These are phyloP conservation scores for Colletotrichum sublineola DNA, from an alignment of 2,329 filamentous ascomycete species.

Conservation along the genomic window DNA sequence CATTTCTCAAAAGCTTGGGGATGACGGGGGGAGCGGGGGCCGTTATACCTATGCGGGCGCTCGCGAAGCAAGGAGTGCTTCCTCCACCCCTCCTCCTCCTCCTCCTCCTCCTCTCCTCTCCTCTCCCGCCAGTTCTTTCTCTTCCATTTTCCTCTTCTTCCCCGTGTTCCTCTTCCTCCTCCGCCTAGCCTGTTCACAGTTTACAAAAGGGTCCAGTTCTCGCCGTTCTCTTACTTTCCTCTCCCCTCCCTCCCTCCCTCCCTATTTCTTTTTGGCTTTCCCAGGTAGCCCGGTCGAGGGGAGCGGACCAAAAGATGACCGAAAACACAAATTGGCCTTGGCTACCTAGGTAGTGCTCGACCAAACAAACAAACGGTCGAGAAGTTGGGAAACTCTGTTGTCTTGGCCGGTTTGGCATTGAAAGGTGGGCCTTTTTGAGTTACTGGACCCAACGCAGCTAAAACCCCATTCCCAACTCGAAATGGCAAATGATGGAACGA, in stretches of 20 bases:
- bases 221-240: constrained; percentile 1
- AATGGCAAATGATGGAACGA: neutral
- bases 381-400: constrained; percentile 17
- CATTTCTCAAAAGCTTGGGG: neutral
- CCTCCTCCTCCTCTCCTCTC: neutral
- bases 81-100: neutral
- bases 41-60: neutral
- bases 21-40: neutral
- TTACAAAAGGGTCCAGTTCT: constrained; percentile 6
- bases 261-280: neutral
- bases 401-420: constrained; percentile 1
- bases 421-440: neutral
- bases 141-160: too few species aligned
- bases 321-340: neutral
- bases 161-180: neutral
- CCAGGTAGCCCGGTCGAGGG: neutral
- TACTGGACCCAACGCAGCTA: neutral
- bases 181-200: constrained; percentile 3
- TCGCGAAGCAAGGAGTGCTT: neutral
- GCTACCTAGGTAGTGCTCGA: neutral
- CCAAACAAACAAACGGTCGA: neutral
- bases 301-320: neutral
- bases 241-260: neutral
- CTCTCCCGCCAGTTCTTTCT: neutral
- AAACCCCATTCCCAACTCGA: neutral